Conservation (phyloP, 129 eudicot species). For the Artemisia tridentata region DNA sequence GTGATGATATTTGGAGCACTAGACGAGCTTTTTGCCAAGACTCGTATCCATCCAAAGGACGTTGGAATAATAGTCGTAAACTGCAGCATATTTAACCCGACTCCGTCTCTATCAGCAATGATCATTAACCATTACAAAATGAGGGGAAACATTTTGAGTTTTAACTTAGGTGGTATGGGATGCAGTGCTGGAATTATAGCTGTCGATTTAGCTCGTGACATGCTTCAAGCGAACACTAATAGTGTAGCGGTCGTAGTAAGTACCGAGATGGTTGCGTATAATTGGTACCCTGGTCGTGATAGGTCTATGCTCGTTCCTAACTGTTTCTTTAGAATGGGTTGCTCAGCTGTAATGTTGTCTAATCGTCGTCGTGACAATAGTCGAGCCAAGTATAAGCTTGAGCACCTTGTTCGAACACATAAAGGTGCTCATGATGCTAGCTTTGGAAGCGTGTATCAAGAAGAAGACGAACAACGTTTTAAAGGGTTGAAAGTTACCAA, state of each 20-base stretch:
- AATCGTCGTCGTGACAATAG: constrained; percentile 66
- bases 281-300: constrained; percentile 81
- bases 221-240: constrained; percentile 81
- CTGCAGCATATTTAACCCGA: constrained; percentile 89
- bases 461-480: constrained; percentile 53
- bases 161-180: constrained; percentile 91
- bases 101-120: constrained; percentile 94
- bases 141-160: constrained; percentile 82
- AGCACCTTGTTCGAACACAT: constrained; percentile 85
- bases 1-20: constrained; percentile 83
- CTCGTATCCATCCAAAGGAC: constrained; percentile 64
- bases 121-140: constrained; percentile 86
- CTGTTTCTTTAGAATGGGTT: constrained; percentile 89
- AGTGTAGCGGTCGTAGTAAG: constrained; percentile 80
- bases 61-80: constrained; percentile 74
- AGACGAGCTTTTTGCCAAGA: constrained; percentile 81
- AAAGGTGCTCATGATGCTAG: constrained; percentile 68
- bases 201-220: constrained; percentile 80
- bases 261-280: constrained; percentile 85
- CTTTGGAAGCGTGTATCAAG: constrained; percentile 77
- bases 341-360: constrained; percentile 78
- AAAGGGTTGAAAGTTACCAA: constrained; percentile 69
- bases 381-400: constrained; percentile 74
- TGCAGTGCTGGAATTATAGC: constrained; percentile 88
- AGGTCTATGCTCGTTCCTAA: constrained; percentile 87